These are phyloP conservation scores for Thalassiosira pacifica DNA, from an alignment of 352 stramenopile genomes.

Conservation along the genomic window DNA sequence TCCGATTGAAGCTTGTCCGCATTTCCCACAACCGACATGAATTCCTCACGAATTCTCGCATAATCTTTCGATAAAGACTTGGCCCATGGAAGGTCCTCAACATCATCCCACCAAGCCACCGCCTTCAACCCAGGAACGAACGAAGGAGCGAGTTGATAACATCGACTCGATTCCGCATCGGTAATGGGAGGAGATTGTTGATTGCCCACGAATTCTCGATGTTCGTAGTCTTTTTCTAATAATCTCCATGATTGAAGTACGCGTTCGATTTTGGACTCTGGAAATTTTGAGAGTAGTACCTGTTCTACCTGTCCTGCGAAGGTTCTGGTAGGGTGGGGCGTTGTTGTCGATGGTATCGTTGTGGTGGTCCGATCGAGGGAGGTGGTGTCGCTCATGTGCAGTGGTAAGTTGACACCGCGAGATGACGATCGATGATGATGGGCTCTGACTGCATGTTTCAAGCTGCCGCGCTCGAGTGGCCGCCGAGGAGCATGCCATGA, in stretches of 20 bases:
- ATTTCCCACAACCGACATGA: conserved; percentile 68
- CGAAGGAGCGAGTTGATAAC: conserved; percentile 81
- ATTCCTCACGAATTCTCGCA: conserved; percentile 80
- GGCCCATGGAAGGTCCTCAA: conserved; percentile 68
- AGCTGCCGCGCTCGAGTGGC: no score
- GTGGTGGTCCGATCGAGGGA: conserved; percentile 49
- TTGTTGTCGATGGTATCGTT: conserved; percentile 45
- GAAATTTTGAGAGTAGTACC: conserved; percentile 67
- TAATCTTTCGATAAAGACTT: conserved; percentile 71
- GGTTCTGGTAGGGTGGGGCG: conserved; percentile 64
- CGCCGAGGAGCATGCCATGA: not conserved
- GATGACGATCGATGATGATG: not conserved
- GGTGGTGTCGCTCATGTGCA: conserved; percentile 20
- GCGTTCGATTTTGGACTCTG: conserved; percentile 58
- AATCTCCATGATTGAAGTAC: conserved; percentile 79
- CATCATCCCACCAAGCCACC: conserved; percentile 78
- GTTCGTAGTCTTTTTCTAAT: conserved; percentile 77
- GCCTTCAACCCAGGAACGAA: conserved; percentile 81
- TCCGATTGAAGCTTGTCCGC: conserved; percentile 63
- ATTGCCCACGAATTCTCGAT: conserved; percentile 73
- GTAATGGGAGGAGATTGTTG: conserved; percentile 50
- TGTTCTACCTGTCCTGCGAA: conserved; percentile 81
- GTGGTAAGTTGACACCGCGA: not conserved
- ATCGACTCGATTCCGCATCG: conserved; percentile 56
- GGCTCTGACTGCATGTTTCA: not conserved